Evolutionary conservation across 768 basidiomycete species (phyloP).

Genomic region (Hemileccinum rubropunctum): DNA sequence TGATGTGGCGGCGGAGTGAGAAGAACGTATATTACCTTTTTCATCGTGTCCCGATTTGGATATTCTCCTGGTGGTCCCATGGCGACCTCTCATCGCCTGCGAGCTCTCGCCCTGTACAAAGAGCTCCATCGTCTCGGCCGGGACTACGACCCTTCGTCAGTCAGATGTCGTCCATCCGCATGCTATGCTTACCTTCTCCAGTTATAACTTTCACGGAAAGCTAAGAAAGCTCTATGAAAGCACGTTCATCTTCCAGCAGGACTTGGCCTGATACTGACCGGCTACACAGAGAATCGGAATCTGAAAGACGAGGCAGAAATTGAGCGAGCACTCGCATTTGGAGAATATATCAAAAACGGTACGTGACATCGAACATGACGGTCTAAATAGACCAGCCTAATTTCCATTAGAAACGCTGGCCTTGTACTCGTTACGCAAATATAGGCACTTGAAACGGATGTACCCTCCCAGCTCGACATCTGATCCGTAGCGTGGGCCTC

Average conservation of each 20-base stretch:
- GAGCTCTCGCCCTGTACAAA: slow-evolving; percentile 75
- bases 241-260: slow-evolving; percentile 32
- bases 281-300: slow-evolving; percentile 55
- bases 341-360: slow-evolving; percentile 88
- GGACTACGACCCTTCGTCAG: slow-evolving; percentile 80
- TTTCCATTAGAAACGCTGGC: slow-evolving; percentile 68
- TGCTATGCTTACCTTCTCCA: slow-evolving; percentile 28
- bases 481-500: slow-evolving; percentile 4
- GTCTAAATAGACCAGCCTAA: background rate
- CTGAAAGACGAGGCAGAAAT: slow-evolving; percentile 69
- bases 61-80: slow-evolving; percentile 26
- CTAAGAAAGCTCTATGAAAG: slow-evolving; percentile 74
- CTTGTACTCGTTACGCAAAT: slow-evolving; percentile 79
- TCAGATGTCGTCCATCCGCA: slow-evolving; percentile 17
- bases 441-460: slow-evolving; percentile 73
- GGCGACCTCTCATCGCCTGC: slow-evolving; percentile 51
- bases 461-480: slow-evolving; percentile 43
- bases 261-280: background rate
- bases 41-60: background rate
- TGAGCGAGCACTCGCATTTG: slow-evolving; percentile 69
- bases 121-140: slow-evolving; percentile 77
- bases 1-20: too few species aligned
- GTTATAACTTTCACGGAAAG: slow-evolving; percentile 76
- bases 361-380: slow-evolving; percentile 18
- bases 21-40: too few species aligned